Conservation (phyloP, 1,139 yeast genomes). For the Casaregolazyma lundiana region DNA sequence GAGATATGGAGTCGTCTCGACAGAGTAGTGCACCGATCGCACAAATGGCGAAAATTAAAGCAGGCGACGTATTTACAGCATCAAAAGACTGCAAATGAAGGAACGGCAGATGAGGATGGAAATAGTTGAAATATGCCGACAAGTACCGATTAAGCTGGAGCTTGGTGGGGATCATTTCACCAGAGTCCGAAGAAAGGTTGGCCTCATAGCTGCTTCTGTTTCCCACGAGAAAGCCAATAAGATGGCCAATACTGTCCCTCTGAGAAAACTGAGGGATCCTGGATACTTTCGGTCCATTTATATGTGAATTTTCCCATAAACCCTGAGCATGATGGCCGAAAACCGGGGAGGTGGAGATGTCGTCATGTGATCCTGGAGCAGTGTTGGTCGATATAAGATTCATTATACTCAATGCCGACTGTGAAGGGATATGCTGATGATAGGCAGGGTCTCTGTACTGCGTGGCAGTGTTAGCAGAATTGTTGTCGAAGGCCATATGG, state of each 20-base stretch:
- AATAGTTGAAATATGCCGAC: conserved; percentile 32
- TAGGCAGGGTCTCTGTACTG: not conserved
- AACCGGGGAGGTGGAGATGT: not conserved
- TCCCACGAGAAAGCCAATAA: conserved; percentile 19
- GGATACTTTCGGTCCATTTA: not conserved
- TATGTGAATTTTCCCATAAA: not conserved
- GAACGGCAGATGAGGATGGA: conserved; percentile 35
- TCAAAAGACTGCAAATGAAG: conserved; percentile 33
- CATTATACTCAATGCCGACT: not conserved
- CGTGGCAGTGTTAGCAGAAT: not conserved
- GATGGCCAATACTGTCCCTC: conserved; percentile 18
- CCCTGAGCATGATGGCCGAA: not conserved
- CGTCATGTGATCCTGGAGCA: not conserved
- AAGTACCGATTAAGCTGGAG: conserved; percentile 31
- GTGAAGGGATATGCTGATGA: not conserved
- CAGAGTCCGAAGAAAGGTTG: not conserved
- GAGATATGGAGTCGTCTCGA: conserved; percentile 29
- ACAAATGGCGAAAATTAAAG: conserved; percentile 33
- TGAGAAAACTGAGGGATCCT: conserved; percentile 24
- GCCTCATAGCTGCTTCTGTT: conserved; percentile 5
- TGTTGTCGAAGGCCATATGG: not conserved
- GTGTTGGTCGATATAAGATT: not conserved
- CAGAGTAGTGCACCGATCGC: conserved; percentile 34
- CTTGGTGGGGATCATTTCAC: conserved; percentile 23
- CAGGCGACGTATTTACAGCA: conserved; percentile 29